Evolutionary conservation across 257 asterid species (phyloP).

Genomic region (Solanum paucissectum): DNA sequence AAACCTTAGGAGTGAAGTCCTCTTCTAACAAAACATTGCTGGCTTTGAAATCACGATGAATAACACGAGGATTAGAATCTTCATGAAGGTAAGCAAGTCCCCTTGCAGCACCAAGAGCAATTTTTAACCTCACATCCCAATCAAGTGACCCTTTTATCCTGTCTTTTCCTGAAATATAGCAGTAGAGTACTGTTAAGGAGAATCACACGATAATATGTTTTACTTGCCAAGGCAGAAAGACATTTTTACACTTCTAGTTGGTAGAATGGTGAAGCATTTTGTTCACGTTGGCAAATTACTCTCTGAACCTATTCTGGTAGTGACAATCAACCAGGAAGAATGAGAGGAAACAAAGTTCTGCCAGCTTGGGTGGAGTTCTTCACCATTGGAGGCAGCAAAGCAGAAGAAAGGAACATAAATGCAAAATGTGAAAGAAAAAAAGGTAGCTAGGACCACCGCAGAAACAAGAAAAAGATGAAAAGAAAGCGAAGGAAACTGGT

Average conservation of each 20-base stretch:
- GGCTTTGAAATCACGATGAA: conserved; percentile 95
- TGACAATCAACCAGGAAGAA: neutral
- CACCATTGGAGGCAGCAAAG: neutral
- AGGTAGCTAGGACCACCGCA: neutral
- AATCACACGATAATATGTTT: neutral
- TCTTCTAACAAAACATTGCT: conserved; percentile 83
- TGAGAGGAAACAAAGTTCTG: neutral
- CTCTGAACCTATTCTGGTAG: neutral
- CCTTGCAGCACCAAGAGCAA: conserved; percentile 97
- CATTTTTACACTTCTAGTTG: neutral
- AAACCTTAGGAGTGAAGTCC: conserved; percentile 90
- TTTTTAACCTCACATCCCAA: conserved; percentile 93
- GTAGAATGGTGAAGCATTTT: neutral
- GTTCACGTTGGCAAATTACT: neutral
- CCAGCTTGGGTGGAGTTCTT: neutral
- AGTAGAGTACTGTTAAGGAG: neutral
- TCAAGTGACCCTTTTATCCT: conserved; percentile 54
- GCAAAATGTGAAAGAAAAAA: neutral
- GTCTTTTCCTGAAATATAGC: conserved; percentile 57
- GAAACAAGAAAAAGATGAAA: neutral
- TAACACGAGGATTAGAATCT: conserved; percentile 96
- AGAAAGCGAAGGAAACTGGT: neutral
- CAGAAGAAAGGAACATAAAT: neutral
- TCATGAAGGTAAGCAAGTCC: conserved; percentile 98
- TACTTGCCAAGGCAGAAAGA: neutral